Evolutionary conservation across 1,139 yeast genomes (phyloP), one percentile per base, ranked within the genome.

Genomic region (Diutina ranongensis): DNA sequence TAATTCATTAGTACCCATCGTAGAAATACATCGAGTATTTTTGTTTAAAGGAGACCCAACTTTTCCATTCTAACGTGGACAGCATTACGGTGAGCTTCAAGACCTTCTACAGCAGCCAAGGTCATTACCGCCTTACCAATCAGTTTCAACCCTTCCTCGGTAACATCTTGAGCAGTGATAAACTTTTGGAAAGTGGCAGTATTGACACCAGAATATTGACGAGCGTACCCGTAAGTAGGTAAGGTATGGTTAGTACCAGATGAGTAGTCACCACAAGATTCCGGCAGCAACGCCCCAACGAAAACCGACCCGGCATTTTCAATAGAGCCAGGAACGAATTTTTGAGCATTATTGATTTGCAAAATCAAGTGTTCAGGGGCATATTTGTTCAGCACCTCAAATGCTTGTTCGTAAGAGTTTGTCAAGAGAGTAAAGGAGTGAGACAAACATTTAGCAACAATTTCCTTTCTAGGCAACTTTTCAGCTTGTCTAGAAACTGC

Each of bases 331-430:
- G 76, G 76, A 36, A 92, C 94, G 58, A 74, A 85, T 36, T 69
- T 64, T 45, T 76, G 64, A 8, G 98, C 97, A 52, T 88, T 66
- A 49, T 82, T 79, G 48, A 89, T 77, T 65, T 92, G 97, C 56
- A 92, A 71, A 57, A 92, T 94, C 69, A 92, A 77, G 66, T 92
- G 99, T 68, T 92, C 99, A 46, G 98, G 98, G 2, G 97, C 98
- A 60, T 94, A 92, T 55, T 75, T 72, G 65, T 92, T 94, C 45
- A 95, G 84, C 64, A 89, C 74, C 15, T 71, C 72, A 59, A 92
- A 78, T 0, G 97, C 97, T 55, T 84, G 81, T 49, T 83, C 83
- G 55, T 80, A 74, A 25, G 78, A 65, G 41, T 72, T 68, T 44
- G 87, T 92, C 49, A 74, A 63, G 45, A 92, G 71, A 15, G 86